Base-by-base conservation (phyloP, 164 flowering plant species). In the Sextonia rubra region DNA sequence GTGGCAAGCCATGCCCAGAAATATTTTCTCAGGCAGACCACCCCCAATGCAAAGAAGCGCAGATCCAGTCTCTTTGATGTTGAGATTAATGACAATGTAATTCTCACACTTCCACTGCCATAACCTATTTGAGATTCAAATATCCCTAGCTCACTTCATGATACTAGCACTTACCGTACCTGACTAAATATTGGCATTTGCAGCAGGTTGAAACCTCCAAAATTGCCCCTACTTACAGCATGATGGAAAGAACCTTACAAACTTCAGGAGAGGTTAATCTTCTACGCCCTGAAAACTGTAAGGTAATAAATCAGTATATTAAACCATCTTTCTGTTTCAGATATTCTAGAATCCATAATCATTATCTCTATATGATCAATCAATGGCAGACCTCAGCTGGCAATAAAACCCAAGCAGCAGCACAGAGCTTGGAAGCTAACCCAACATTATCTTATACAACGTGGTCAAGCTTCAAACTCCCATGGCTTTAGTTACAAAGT, bases 1-100 rank as follows among this genome's bases (percentile, higher is more conserved):
- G 83, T 83, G 20, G 84, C 88, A 5, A 85, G 87, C 52, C 87
- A 84, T 74, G 87, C 87, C 6, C 87, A 81, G 44, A 84, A 84
- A 69, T 81, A 82, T 64, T 84, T 82, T 47, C 75, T 79, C 4
- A 62, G 87, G 47, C 82, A 67, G 55, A 48, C 73, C 58, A 17
- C 71, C 0, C 12, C 26, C 9, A 78, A 69, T 7, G 74, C 69
- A 64, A 79, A 62, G 70, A 77, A 76, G 66, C 78, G 82, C 37
- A 71, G 84, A 72, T 12, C 81, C 9, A 81, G 86, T 73, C 75
- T 83, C 24, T 83, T 83, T 44, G 86, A 83, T 66, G 75, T 75
- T 26, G 47, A 78, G 12, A 27, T 73, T 4, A n/a, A 68, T 5
- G 47, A 68, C 32, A 58, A 18, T 17, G 75, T 78, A 78, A 71